Evolutionary conservation across 225 moss, liverwort and hornwort species (phyloP), one percentile per base, ranked within the genome.

Genomic region (Pseudisothecium myosuroides): DNA sequence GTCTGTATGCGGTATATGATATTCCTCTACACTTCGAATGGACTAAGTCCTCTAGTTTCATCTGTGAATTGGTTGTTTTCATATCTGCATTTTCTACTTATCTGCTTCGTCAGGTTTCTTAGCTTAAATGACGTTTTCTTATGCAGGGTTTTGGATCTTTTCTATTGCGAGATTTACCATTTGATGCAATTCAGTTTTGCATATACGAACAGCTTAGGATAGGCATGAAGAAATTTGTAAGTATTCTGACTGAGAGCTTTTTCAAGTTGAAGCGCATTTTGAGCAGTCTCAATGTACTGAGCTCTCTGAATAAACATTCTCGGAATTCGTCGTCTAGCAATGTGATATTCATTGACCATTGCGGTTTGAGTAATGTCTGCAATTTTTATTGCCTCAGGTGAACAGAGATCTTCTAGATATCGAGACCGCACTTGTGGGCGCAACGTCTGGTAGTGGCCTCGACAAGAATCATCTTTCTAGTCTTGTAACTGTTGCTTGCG

Each of bases 151-250:
- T 95, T 88, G 97, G 99, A 80, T 96, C 99, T 64, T 99, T 99
- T 89, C 83, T 99, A 80, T 89, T 99, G 82, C 94, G 99, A 87
- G 99, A 99, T 92, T 88, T 99, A 68, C 99, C 99, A 24, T 99
- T 99, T 88, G 99, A 99, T 93, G 99, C 99, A 66, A 88, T 99
- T 84, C 99, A 99, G 82, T 99, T 99, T 91, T 99, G 99, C 91
- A 94, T 99, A 54, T 99, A 99, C 76, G 99, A 99, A 91, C 99
- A 99, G 86, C 92, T 95, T 85, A 96, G 93, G 86, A 92, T 97
- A 88, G 63, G 86, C 28, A 88, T 95, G 83, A 97, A 95, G 91
- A 96, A 92, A 91, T 64, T 85, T 90, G 98, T 96, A 91, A 87
- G 90, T 59, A 63, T 64, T 63, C 84, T 29, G 41, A 43, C 41